phyloP scores from a whole-genome alignment of 495 filamentous ascomycete genomes.

The Aspergillus saccharolyticus region DNA sequence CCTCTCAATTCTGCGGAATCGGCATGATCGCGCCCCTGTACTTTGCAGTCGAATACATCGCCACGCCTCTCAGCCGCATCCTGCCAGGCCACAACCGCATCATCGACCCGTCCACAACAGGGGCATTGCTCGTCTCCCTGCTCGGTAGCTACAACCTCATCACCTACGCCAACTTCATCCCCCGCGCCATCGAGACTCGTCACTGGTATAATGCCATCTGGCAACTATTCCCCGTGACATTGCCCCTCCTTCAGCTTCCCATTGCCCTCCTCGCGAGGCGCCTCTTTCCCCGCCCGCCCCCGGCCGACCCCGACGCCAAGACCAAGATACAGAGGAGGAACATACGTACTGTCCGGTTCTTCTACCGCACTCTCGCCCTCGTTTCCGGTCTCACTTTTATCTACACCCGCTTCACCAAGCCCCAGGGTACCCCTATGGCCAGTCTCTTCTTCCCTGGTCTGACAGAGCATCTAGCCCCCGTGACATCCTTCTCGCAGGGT shows the following conservation, averaged over 20 bases:
- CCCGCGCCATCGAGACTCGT: constrained; percentile 7
- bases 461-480: background rate
- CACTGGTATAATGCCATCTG: constrained; percentile 16
- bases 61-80: constrained; percentile 1
- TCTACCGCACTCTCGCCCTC: constrained; percentile 1
- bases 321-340: background rate
- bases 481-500: constrained; percentile 8
- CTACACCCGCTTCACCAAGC: constrained; percentile 3
- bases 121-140: constrained; percentile 7
- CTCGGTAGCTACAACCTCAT: constrained; percentile 12
- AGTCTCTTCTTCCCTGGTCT: constrained; percentile 6
- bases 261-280: background rate
- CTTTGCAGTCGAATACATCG: constrained; percentile 14
- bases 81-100: constrained; percentile 1
- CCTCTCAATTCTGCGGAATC: constrained; percentile 14
- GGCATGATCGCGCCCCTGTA: constrained; percentile 18
- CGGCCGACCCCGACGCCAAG: background rate
- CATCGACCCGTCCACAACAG: background rate
- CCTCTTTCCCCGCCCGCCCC: background rate
- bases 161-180: constrained; percentile 12
- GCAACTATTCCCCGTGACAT: constrained; percentile 20
- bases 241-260: constrained; percentile 13
- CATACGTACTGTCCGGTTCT: constrained; percentile 2
- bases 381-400: constrained; percentile 10
- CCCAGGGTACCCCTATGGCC: background rate